phyloP scores from a whole-genome alignment of 257 asterid species.

The Scutellaria galericulata region DNA sequence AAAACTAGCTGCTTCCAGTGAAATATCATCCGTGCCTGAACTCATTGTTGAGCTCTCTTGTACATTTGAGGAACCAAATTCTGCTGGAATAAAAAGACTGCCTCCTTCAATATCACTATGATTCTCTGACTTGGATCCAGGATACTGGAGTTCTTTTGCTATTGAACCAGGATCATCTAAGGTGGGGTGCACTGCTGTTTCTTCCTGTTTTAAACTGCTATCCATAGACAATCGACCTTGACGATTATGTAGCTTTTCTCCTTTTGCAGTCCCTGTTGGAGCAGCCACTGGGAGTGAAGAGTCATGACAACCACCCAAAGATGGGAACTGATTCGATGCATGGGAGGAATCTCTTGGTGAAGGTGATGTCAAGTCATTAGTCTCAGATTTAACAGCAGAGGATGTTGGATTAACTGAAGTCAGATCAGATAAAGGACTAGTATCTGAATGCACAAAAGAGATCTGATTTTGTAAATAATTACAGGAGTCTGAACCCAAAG shows the following conservation, averaged over 20 bases:
- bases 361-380: constrained; percentile 44
- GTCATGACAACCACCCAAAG: constrained; percentile 42
- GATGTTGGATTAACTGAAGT: constrained; percentile 44
- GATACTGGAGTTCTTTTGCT: constrained; percentile 40
- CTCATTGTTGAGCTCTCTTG: constrained; percentile 57
- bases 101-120: constrained; percentile 46
- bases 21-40: constrained; percentile 54
- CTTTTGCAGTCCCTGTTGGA: constrained; percentile 41
- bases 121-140: constrained; percentile 47
- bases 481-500: constrained; percentile 42
- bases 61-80: constrained; percentile 55
- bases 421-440: constrained; percentile 48
- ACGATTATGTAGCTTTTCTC: constrained; percentile 35
- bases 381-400: constrained; percentile 58
- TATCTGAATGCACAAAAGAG: constrained; percentile 51
- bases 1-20: constrained; percentile 70
- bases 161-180: constrained; percentile 40
- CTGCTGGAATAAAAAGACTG: constrained; percentile 42
- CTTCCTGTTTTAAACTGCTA: constrained; percentile 30
- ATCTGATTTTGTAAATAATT: constrained; percentile 48
- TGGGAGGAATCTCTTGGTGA: constrained; percentile 56
- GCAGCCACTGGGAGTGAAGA: constrained; percentile 44
- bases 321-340: constrained; percentile 51
- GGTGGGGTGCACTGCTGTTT: constrained; percentile 42
- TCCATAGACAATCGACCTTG: constrained; percentile 36